Base-by-base conservation (phyloP, 2,329 filamentous ascomycete species). In the Fusarium nematophilum region DNA sequence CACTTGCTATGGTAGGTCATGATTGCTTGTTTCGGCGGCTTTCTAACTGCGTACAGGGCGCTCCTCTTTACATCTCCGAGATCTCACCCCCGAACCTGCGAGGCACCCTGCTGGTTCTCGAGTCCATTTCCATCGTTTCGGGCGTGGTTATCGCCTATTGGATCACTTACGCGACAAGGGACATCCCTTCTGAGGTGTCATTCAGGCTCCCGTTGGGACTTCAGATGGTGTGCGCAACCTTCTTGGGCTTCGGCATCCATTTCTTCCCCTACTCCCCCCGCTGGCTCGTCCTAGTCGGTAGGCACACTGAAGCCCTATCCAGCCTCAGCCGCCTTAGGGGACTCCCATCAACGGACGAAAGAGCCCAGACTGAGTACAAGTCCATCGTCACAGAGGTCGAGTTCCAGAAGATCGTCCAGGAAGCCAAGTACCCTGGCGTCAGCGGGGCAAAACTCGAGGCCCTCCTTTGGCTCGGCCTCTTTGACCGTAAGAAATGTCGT, bases 271-370 rank as follows among this genome's bases (percentile, higher is more conserved):
- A 84, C 64, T 88, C 84, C 21, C 89, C 89, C 1, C 82, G 89
- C 51, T 91, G 89, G 89, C 79, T 91, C 13, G 88, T 88, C 17
- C 82, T 82, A 17, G 83, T 87, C 62, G 87, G 87, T 54, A 13
- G 11, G 13, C 80, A 85, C 6, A 87, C 86, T 77, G 87, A 90
- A 26, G 84, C 85, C 1, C 76, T 86, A 36, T 67, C 78, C 18
- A 83, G 84, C 34, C 79, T 89, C 17, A 84, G 84, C 2, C 66
- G 76, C 15, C 77, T 89, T n/a, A 54, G 79, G 86, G 57, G 81
- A 84, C 13, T 83, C 83, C 65, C 86, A 88, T 6, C 74, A 87
- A 0, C 84, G 84, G 34, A 38, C 0, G 83, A 89, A 71, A 86
- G 84, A 63, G 2, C 86, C 6, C 75, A 87, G 0, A 84, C 85